Evolutionary conservation across 202 grass and related monocot species (phyloP).

Genomic region (Musa balbisiana): DNA sequence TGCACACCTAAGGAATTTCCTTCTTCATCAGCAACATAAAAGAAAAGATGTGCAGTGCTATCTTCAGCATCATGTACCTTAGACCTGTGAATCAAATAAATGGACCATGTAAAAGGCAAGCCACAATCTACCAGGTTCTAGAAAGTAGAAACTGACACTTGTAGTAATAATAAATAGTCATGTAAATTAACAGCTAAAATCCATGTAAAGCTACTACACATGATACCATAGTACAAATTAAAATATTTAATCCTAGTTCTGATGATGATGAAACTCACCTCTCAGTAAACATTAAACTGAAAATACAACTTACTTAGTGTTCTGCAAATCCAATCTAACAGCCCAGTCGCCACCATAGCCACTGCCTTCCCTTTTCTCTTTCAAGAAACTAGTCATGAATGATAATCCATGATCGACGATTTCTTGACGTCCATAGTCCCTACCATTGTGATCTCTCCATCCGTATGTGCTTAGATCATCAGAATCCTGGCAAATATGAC

Average conservation of each 20-base stretch:
- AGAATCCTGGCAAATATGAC: slow-evolving; percentile 94
- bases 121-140: neutral
- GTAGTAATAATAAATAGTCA: neutral
- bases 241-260: neutral
- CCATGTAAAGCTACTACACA: neutral
- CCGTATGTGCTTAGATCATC: slow-evolving; percentile 80
- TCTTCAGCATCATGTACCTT: slow-evolving; percentile 50
- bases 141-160: neutral
- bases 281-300: neutral
- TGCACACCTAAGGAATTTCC: slow-evolving; percentile 60
- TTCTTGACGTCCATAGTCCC: slow-evolving; percentile 74
- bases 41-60: slow-evolving; percentile 63
- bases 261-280: neutral
- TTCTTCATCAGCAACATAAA: slow-evolving; percentile 80
- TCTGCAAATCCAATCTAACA: slow-evolving; percentile 55
- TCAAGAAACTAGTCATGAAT: slow-evolving; percentile 79
- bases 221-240: neutral
- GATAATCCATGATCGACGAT: slow-evolving; percentile 64
- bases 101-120: slow-evolving; percentile 4
- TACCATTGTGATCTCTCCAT: slow-evolving; percentile 84
- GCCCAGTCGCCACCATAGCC: slow-evolving; percentile 93
- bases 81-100: slow-evolving; percentile 34
- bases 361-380: slow-evolving; percentile 72
- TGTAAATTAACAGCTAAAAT: slow-evolving; percentile 13
- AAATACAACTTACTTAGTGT: slow-evolving; percentile 34